Conservation (phyloP, 2,329 filamentous ascomycete species). For the Sporothrix mexicana region DNA sequence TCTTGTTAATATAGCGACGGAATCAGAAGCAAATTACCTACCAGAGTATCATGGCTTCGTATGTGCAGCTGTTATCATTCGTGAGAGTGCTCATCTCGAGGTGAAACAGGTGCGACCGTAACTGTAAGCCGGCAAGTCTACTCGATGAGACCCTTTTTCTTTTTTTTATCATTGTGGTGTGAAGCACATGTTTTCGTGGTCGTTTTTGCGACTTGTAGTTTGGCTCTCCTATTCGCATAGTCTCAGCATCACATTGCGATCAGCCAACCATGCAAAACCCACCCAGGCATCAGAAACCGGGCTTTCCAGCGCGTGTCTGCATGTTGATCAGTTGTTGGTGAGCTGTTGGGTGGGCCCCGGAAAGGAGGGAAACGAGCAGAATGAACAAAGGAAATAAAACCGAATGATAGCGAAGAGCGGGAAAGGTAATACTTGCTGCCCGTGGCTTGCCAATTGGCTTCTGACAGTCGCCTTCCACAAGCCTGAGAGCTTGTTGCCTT, state of each 20-base stretch:
- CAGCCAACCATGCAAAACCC: conserved; percentile 1
- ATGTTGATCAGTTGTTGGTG: neutral
- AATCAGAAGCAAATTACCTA: neutral
- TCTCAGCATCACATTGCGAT: conserved; percentile 18
- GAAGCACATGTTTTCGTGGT: neutral
- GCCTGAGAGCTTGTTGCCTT: neutral
- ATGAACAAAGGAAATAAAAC: neutral
- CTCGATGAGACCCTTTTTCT: too few relatives aligned
- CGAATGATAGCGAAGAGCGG: neutral
- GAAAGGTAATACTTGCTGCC: neutral
- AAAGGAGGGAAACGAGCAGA: too few relatives aligned
- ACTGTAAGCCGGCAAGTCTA: too few relatives aligned
- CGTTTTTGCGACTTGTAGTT: too few relatives aligned
- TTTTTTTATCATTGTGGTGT: too few relatives aligned
- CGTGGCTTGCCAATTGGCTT: conserved; percentile 9
- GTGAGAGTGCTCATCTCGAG: too few relatives aligned
- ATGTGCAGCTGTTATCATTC: too few relatives aligned
- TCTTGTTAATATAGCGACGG: neutral
- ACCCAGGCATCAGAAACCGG: neutral
- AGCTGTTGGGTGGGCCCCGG: neutral
- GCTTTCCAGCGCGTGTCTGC: neutral
- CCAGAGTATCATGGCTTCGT: neutral
- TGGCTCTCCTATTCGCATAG: neutral
- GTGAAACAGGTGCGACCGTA: too few relatives aligned
- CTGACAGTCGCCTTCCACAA: neutral